Conservation (phyloP, 139 green algal species). For the Closterium sp. region DNA sequence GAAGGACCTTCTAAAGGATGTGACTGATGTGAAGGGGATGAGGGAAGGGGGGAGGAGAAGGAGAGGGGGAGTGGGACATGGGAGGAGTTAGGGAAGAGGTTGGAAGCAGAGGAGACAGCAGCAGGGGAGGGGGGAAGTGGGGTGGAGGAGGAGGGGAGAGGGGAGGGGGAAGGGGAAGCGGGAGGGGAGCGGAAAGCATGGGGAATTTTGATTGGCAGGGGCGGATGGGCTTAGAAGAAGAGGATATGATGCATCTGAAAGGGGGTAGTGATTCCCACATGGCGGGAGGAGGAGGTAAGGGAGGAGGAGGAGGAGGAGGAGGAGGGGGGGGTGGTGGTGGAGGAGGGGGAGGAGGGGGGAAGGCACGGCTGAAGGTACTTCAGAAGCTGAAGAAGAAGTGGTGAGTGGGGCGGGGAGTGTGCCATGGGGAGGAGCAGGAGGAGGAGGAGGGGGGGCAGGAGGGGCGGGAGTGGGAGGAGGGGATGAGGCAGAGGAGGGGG, state of each 20-base stretch:
- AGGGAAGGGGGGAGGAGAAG: not conserved
- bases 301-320: not conserved
- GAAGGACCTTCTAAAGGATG: not conserved
- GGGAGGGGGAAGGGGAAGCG: too few species aligned
- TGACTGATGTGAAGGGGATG: not conserved
- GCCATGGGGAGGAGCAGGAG: too few species aligned
- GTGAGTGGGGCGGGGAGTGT: not conserved
- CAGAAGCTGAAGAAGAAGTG: not conserved
- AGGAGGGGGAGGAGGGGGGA: not conserved
- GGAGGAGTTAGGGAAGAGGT: too few species aligned
- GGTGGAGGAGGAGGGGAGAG: too few species aligned
- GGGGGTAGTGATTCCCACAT: not conserved
- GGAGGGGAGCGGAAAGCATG: not conserved
- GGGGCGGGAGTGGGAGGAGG: not conserved
- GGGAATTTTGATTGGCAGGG: not conserved
- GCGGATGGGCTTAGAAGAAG: too few species aligned
- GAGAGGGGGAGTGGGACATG: not conserved
- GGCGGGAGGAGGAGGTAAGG: not conserved
- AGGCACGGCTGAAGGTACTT: not conserved
- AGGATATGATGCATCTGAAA: too few species aligned
- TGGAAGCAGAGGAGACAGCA: too few species aligned
- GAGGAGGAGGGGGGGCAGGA: too few species aligned
- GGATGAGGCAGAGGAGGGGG: not conserved
- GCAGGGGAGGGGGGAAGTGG: too few species aligned
- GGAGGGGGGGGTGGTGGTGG: too few species aligned